Conservation (phyloP, 371 early-diverging fungal species). For the Sporodiniella umbellata region DNA sequence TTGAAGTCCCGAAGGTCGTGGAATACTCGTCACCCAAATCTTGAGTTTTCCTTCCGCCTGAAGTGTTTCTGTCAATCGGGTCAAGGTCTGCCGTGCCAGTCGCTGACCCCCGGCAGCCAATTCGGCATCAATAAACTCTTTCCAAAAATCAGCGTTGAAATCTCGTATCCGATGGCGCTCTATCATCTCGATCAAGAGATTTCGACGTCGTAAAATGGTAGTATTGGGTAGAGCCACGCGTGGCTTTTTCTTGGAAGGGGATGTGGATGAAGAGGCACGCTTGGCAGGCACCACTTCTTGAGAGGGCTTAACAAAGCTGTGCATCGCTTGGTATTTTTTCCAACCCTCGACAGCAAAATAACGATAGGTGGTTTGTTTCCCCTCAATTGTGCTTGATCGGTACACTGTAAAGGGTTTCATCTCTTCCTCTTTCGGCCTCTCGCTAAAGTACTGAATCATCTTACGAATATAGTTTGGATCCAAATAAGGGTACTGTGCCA, state of each 20-base stretch:
- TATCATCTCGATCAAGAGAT: slow-evolving; percentile 11
- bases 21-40: slow-evolving; percentile 1
- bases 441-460: slow-evolving; percentile 1
- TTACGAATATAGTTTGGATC: neutral
- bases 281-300: too few species aligned
- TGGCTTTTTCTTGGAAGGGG: neutral
- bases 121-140: too few species aligned
- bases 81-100: slow-evolving; percentile 8
- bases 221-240: neutral
- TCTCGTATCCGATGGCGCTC: slow-evolving; percentile 10
- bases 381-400: slow-evolving; percentile 3
- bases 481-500: slow-evolving; percentile 8
- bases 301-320: too few species aligned
- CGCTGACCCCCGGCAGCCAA: too few species aligned
- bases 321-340: slow-evolving; percentile 2
- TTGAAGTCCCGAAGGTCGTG: slow-evolving; percentile 5
- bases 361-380: slow-evolving; percentile 4
- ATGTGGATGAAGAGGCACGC: too few species aligned
- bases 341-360: slow-evolving; percentile 9
- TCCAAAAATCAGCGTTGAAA: too few species aligned
- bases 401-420: neutral
- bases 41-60: slow-evolving; percentile 11
- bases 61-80: neutral
- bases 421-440: neutral
- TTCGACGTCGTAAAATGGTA: slow-evolving; percentile 3